A percentile compares a stretch with the other conserved stretches of the same genome.
These are phyloP conservation scores for Daldinia caldariorum DNA, from an alignment of 495 filamentous ascomycete species.

Conservation along the genomic window DNA sequence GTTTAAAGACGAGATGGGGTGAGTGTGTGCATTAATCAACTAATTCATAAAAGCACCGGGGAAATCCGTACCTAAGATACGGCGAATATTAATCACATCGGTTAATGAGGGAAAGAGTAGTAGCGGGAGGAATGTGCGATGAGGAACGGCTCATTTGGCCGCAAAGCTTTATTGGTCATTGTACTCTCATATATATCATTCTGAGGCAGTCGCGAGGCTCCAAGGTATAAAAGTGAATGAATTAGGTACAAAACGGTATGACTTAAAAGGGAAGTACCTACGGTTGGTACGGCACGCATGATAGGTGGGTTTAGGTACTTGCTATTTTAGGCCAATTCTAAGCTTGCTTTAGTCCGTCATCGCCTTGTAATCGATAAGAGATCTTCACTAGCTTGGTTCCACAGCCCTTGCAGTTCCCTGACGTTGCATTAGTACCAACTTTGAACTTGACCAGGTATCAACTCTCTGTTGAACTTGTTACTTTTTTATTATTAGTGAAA, in stretches of 20 bases:
- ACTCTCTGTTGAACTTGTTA: slow-evolving; percentile 8
- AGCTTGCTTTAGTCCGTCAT: not conserved
- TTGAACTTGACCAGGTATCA: slow-evolving; percentile 9
- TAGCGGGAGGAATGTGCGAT: not conserved
- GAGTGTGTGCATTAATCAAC: no score
- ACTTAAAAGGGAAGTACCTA: slow-evolving; percentile 34
- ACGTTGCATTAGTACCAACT: slow-evolving; percentile 33
- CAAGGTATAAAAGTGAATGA: no score
- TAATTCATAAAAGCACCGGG: not conserved
- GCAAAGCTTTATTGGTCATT: not conserved
- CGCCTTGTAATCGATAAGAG: slow-evolving; percentile 16
- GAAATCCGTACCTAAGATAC: not conserved
- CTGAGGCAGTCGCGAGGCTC: not conserved
- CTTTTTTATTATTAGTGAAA: not conserved
- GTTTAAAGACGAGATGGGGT: no score
- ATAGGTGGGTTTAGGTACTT: slow-evolving; percentile 19
- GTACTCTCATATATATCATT: slow-evolving; percentile 9
- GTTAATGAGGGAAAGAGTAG: not conserved
- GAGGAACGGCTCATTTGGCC: not conserved
- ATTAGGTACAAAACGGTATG: no score
- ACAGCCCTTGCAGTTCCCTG: slow-evolving; percentile 25
- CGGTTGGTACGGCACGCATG: slow-evolving; percentile 13
- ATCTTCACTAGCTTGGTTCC: slow-evolving; percentile 19
- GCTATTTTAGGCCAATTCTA: slow-evolving; percentile 6
- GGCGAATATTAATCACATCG: not conserved